Evolutionary conservation across 257 asterid species (phyloP), one percentile per base, ranked within the genome.

Genomic region (Eustoma russellianum): DNA sequence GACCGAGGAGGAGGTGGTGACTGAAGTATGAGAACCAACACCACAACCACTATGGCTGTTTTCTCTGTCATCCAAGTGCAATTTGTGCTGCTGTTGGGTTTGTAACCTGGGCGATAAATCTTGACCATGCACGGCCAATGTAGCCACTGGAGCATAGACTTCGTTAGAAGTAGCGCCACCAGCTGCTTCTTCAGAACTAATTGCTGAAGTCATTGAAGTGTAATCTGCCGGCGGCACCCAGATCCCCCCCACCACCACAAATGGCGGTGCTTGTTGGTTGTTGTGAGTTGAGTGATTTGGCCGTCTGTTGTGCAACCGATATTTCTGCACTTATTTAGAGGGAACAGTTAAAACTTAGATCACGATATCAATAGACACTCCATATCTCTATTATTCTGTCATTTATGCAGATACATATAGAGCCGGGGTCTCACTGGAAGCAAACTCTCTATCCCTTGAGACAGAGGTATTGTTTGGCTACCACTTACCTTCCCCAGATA

Each of bases 231-330:
- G 72, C 28, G 81, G 77, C 94, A 90, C 81, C 53, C 81, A 74
- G 47, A 90, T 87, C 33, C 94, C 78, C 24, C 81, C 94, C 67
- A 84, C 94, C 53, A 84, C 83, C 63, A 84, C 81, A 17, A 74
- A 92, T 13, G 93, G 80, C 8, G 71, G 18, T 46, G 66, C 80
- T 44, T 69, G 47, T 48, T 61, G 66, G 56, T 13, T 57, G 53
- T 60, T 72, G 68, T 75, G 82, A 10, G 64, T 67, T 3, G 83
- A 65, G 16, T 71, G 59, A 57, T 67, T 76, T 2, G 89, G 85
- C 28, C 95, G 77, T 58, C 86, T 76, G 1, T 79, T 74, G 59
- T 85, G 95, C 41, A 85, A 33, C 0, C 95, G 78, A 50, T 79
- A 85, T 69, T 85, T 85, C 95, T 85, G 79, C 18, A 63, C 57